Evolutionary conservation across 2,329 filamentous ascomycete species (phyloP), one percentile per base, ranked within the genome.

Genomic region (Nectriaceae sp.): DNA sequence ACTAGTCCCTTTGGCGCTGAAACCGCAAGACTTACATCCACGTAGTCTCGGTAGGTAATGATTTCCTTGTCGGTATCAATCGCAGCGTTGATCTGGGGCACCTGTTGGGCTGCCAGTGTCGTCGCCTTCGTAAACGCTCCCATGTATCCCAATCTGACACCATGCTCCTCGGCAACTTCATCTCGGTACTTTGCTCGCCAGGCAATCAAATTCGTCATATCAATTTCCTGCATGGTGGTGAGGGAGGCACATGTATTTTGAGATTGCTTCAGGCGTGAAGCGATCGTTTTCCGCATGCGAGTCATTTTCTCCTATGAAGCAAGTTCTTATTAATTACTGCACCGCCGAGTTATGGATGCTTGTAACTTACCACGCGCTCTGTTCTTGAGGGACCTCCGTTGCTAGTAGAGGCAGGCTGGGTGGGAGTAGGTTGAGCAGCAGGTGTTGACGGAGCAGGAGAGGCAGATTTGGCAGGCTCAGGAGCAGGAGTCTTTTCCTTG

Each of bases 201-300:
- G 51, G 83, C 75, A 67, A 89, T 89, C 53, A 89, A 77, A 35
- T 85, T 85, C 64, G 82, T 76, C 62, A 87, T 84, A 55, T 67
- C 64, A 33, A 67, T 51, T 50, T 66, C 64, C 42, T 67, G 64
- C 26, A 66, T 55, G 49, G 89, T 84, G 71, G 88, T 89, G 61
- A 88, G 74, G 18, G 89, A 82, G 70, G 88, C 88, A 63, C 76
- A 77, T 65, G 87, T 79, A 68, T 85, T 79, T 71, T 85, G 78
- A 46, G 85, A 89, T 67, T 88, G 77, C 59, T 79, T 81, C 46
- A 89, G 83, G 57, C 86, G 83, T 58, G 67, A 75, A 56, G 87
- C 86, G 62, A 89, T 89, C 54, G 84, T 86, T 77, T 87, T 88
- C 73, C 86, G 85, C 86, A 89, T 89, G 61, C 82, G 83, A 56